These are phyloP conservation scores for Aspergillus transmontanensis DNA, from an alignment of 2,329 filamentous ascomycete species.

Conservation along the genomic window DNA sequence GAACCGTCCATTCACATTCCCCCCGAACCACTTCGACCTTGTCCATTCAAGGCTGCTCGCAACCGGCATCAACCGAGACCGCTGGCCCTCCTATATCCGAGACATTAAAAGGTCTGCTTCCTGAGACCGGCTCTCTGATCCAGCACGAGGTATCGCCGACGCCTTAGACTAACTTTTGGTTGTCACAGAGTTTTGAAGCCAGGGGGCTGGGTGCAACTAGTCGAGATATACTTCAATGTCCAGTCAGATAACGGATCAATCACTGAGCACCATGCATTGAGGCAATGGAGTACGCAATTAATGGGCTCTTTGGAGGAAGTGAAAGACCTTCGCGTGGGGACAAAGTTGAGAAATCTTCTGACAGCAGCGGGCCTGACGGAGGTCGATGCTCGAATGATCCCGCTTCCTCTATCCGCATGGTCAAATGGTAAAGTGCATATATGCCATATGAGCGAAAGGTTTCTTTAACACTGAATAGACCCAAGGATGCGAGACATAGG, in stretches of 20 bases:
- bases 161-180: slow-evolving; percentile 8
- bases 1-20: slow-evolving; percentile 70
- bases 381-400: slow-evolving; percentile 66
- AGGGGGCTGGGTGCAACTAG: slow-evolving; percentile 83
- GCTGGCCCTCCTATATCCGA: slow-evolving; percentile 75
- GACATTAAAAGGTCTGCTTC: slow-evolving; percentile 64
- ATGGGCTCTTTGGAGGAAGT: slow-evolving; percentile 62
- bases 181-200: slow-evolving; percentile 57
- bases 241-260: slow-evolving; percentile 85
- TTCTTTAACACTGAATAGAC: slow-evolving; percentile 38
- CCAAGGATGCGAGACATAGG: slow-evolving; percentile 47
- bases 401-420: slow-evolving; percentile 71
- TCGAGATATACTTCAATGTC: slow-evolving; percentile 82
- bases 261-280: slow-evolving; percentile 65
- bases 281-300: slow-evolving; percentile 68
- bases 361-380: slow-evolving; percentile 67
- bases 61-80: slow-evolving; percentile 66
- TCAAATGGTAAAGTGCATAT: slow-evolving; percentile 56
- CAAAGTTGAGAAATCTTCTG: slow-evolving; percentile 63
- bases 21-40: slow-evolving; percentile 73
- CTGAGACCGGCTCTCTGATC: slow-evolving; percentile 1
- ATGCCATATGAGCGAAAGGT: neutral
- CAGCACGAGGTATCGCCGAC: slow-evolving; percentile 1
- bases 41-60: slow-evolving; percentile 70
- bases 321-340: slow-evolving; percentile 68